phyloP scores from a whole-genome alignment of 1,284 basidiomycete genomes.

The Cutaneotrichosporon mucoides region DNA sequence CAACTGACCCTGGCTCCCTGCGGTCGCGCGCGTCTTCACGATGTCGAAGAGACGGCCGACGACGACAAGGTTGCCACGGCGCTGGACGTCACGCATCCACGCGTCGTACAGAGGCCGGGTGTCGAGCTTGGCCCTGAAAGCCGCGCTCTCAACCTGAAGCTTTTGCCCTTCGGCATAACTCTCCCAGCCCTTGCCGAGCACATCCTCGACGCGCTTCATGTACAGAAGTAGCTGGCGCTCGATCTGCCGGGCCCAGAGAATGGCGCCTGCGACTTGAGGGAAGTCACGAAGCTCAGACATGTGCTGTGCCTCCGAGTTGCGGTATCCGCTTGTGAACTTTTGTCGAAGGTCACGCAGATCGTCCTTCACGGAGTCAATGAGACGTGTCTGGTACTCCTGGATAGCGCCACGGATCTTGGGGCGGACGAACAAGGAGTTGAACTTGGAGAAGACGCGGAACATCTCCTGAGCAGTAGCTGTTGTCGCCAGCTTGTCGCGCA shows the following conservation, averaged over 20 bases:
- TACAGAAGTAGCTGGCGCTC: conserved; percentile 92
- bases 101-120: conserved; percentile 91
- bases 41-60: conserved; percentile 96
- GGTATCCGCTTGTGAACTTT: conserved; percentile 95
- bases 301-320: conserved; percentile 91
- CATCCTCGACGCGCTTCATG: conserved; percentile 99
- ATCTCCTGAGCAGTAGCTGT: conserved; percentile 97
- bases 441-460: conserved; percentile 98
- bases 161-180: conserved; percentile 98
- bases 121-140: conserved; percentile 94
- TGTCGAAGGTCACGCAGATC: conserved; percentile 94
- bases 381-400: conserved; percentile 96
- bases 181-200: conserved; percentile 97
- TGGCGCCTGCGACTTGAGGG: conserved; percentile 93
- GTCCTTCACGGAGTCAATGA: conserved; percentile 96
- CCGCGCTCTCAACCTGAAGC: conserved; percentile 82
- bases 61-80: conserved; percentile 75
- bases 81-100: conserved; percentile 92
- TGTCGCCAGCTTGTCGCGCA: conserved; percentile 89
- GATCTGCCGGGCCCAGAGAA: conserved; percentile 98
- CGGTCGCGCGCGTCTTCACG: conserved; percentile 61
- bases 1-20: conserved; percentile 62
- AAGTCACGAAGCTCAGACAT: conserved; percentile 98
- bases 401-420: conserved; percentile 99
- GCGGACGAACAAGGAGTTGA: conserved; percentile 94